Base-by-base conservation (phyloP, 805 yeast species). In the Maudiozyma turicensis region DNA sequence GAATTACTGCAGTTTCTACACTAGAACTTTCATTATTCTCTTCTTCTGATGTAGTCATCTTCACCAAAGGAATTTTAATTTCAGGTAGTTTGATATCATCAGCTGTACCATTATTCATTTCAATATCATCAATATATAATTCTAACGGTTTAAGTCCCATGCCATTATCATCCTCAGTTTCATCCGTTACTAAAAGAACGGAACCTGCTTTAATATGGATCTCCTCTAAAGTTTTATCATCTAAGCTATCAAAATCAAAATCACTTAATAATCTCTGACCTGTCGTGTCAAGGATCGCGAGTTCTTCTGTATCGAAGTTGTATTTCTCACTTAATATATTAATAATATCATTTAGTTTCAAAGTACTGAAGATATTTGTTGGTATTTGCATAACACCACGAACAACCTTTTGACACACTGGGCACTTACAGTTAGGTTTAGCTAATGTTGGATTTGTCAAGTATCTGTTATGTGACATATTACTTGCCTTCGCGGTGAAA, bases 171-270 rank as follows among this genome's bases (percentile, higher is more conserved):
- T 54, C 68, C 53, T 86, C 96, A 40, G 80, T 82, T 48, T 91
- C 96, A 65, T 93, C 99, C 44, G 83, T 79, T 14, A 93, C 73
- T 1, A 83, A 75, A 13, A 93, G 39, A 20, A 82, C 71, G 20
- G 80, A 75, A n/a, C 91, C 93, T 45, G 71, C 67, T 6, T 54
- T 56, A 31, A 89, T 68, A 8, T 84, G 84, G 13, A 83, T 64
- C 0, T 76, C 77, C 1, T 53, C 49, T 14, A 93, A 66, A 0
- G 72, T 62, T 34, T 69, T 71, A 0, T 68, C 70, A 10, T 72
- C 57, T 58, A 91, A 82, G 59, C 90, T 98, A 45, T 87, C 95
- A 63, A 86, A 89, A 59, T 91, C 99, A 50, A 74, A 74, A 66
- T 93, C 99, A 57, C 86, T 87, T 8, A 93, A 63, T 51, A 93